A percentile compares a stretch with the other conserved stretches of the same genome.
Conservation (phyloP, 2,329 filamentous ascomycete genomes). For the Orbilia quercus region DNA sequence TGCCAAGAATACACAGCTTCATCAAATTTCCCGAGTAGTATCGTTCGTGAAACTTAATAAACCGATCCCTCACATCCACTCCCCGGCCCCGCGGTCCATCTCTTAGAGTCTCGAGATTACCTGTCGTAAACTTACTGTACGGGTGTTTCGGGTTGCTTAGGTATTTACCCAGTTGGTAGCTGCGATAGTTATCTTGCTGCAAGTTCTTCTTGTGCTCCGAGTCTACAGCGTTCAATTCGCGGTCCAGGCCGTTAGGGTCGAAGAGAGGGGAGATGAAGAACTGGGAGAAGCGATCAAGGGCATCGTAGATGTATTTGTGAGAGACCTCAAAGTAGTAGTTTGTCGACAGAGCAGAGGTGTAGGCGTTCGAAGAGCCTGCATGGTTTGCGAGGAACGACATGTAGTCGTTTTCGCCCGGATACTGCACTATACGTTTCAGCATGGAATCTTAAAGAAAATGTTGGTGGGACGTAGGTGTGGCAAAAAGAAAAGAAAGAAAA, state of each 20-base stretch:
- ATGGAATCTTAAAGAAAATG: neutral
- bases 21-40: conserved; percentile 94
- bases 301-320: conserved; percentile 82
- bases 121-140: conserved; percentile 90
- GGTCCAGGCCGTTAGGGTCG: conserved; percentile 82
- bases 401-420: conserved; percentile 94
- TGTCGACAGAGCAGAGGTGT: conserved; percentile 90
- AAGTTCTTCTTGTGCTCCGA: conserved; percentile 98
- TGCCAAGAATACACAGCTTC: conserved; percentile 88
- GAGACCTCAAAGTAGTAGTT: conserved; percentile 98
- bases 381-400: conserved; percentile 90
- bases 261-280: conserved; percentile 93
- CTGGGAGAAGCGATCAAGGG: conserved; percentile 89
- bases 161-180: conserved; percentile 87
- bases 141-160: conserved; percentile 89
- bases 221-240: conserved; percentile 88
- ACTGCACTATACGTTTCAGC: conserved; percentile 66
- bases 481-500: neutral
- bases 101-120: conserved; percentile 86
- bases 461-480: conserved; percentile 3
- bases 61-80: conserved; percentile 86
- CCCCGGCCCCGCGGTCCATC: conserved; percentile 81
- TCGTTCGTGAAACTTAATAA: conserved; percentile 88
- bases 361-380: conserved; percentile 93
- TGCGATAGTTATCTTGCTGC: conserved; percentile 86